phyloP scores from a whole-genome alignment of 352 stramenopile species.

The Thraustochytrium striatum region DNA sequence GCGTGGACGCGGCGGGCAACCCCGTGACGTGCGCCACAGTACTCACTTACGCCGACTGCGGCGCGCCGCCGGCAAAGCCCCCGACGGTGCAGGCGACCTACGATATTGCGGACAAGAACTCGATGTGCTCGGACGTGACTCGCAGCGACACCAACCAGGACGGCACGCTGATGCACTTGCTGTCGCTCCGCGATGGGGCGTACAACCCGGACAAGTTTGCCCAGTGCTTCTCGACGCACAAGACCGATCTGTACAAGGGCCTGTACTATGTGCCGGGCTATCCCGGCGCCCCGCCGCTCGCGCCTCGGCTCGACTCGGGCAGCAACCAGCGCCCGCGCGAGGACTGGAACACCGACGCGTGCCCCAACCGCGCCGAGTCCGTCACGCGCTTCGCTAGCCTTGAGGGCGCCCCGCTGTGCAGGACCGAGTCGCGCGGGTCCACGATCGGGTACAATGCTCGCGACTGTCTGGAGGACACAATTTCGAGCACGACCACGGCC shows the following conservation, averaged over 20 bases:
- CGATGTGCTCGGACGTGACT: not conserved
- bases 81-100: not conserved
- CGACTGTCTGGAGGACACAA: not conserved
- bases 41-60: not conserved
- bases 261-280: conserved; percentile 3
- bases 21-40: not conserved
- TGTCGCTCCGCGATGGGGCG: not conserved
- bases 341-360: not conserved
- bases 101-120: not conserved
- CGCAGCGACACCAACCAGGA: conserved; percentile 25
- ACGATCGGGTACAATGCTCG: conserved; percentile 18
- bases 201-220: not conserved
- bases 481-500: not conserved
- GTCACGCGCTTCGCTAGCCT: conserved; percentile 18
- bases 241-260: conserved; percentile 24
- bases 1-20: not conserved
- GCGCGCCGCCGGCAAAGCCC: not conserved
- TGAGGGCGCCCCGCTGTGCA: not conserved
- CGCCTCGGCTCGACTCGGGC: not conserved
- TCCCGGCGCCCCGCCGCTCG: not conserved
- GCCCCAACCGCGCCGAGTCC: not conserved
- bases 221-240: not conserved
- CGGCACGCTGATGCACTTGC: not conserved
- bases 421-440: not conserved
- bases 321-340: not conserved